These are phyloP conservation scores for Russula sp. DNA, from an alignment of 768 basidiomycete genomes.

Conservation along the genomic window DNA sequence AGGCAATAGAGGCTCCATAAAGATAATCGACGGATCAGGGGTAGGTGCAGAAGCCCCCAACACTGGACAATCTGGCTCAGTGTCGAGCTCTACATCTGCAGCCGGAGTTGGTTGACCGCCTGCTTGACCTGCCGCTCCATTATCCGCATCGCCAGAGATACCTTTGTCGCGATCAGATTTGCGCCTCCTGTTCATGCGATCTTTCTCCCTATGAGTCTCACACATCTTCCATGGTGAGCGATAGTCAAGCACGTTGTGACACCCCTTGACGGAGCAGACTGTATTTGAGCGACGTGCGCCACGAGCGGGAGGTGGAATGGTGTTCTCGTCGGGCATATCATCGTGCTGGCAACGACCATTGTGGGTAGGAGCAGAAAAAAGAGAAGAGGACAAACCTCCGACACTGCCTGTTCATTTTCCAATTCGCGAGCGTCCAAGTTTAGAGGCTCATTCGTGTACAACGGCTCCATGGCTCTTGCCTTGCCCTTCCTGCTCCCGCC, in stretches of 20 bases:
- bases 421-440: conserved; percentile 8
- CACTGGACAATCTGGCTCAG: neutral
- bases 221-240: conserved; percentile 45
- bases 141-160: conserved; percentile 1
- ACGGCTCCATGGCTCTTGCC: neutral
- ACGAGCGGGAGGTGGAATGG: conserved; percentile 29
- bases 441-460: conserved; percentile 6
- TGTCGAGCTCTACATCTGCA: neutral
- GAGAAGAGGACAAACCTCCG: conserved; percentile 12
- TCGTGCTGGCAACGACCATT: neutral
- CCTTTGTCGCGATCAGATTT: conserved; percentile 28
- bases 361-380: neutral
- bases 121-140: neutral
- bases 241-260: conserved; percentile 41
- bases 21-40: conserved; percentile 7
- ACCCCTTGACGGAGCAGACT: conserved; percentile 37
- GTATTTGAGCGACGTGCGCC: conserved; percentile 33
- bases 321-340: conserved; percentile 13
- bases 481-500: neutral
- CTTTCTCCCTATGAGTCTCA: conserved; percentile 39
- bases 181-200: conserved; percentile 31
- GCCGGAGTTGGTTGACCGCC: neutral
- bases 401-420: neutral
- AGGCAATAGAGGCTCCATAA: conserved; percentile 22
- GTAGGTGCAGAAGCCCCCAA: neutral